Percentiles rank a stretch among this genome's conserved stretches.
These are phyloP conservation scores for Backusella tarrabulga DNA, from an alignment of 192 early-diverging fungal species.

Conservation along the genomic window DNA sequence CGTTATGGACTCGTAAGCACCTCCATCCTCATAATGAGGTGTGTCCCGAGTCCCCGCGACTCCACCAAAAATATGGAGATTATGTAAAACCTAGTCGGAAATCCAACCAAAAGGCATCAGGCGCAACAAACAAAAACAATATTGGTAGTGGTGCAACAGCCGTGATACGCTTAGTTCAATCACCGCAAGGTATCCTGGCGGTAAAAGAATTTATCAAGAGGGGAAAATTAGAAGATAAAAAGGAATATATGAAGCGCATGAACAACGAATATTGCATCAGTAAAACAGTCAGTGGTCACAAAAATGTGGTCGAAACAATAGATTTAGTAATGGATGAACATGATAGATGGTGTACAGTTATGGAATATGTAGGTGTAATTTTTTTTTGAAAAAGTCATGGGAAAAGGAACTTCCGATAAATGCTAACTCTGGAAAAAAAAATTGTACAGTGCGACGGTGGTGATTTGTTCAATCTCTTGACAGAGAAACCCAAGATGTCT, in stretches of 20 bases:
- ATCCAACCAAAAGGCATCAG: neutral
- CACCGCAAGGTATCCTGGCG: slow-evolving; percentile 58
- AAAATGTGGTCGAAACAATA: slow-evolving; percentile 91
- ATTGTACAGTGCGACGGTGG: slow-evolving; percentile 82
- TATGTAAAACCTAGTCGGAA: slow-evolving; percentile 19
- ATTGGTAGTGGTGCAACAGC: slow-evolving; percentile 93
- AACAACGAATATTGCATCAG: slow-evolving; percentile 94
- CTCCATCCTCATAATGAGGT: neutral
- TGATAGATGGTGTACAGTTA: slow-evolving; percentile 78
- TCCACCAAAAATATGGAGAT: slow-evolving; percentile 24
- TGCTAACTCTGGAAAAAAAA: neutral
- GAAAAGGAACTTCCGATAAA: neutral
- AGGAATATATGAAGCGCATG: slow-evolving; percentile 95
- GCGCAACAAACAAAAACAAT: slow-evolving; percentile 28
- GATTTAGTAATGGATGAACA: slow-evolving; percentile 94
- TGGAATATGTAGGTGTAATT: slow-evolving; percentile 52
- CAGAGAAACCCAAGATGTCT: slow-evolving; percentile 76
- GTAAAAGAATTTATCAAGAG: slow-evolving; percentile 90
- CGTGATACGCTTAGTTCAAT: slow-evolving; percentile 75
- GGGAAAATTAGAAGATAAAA: slow-evolving; percentile 82
- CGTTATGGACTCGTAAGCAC: slow-evolving; percentile 1
- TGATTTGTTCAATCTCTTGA: slow-evolving; percentile 79
- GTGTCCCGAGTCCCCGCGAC: neutral
- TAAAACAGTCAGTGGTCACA: slow-evolving; percentile 81
- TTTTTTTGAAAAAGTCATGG: neutral